Evolutionary conservation across 2,329 filamentous ascomycete genomes (phyloP), one percentile per base, ranked within the genome.

Genomic region (Aspergillus alliaceus): DNA sequence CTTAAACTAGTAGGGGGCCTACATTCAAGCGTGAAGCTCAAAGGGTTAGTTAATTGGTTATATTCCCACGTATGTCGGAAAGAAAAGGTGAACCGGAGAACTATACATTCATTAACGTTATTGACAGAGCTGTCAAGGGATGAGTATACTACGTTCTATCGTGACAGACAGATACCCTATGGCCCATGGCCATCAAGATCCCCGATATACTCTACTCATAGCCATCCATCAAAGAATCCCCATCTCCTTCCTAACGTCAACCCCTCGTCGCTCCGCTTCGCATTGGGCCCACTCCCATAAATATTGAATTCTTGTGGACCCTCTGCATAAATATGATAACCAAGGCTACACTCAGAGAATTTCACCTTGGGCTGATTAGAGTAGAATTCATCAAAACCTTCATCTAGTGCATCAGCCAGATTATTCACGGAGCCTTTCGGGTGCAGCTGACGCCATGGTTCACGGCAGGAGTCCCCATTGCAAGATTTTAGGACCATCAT

Each of bases 401-500:
- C 18, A 4, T 72, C 53, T 54, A 87, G 70, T 0, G 85, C 85
- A 52, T 85, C 82, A 0, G 68, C 66, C 2, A 88, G 70, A 24
- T 69, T 83, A 27, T 68, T 67, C 1, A 87, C 85, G 27, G 78
- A 66, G 0, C 81, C 82, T 1, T 70, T 71, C 0, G 84, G 84
- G 61, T 87, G 84, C 2, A 88, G 71, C 2, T 77, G 76, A 14
- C 73, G 72, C 86, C 86, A 88, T 0, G 86, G 86, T 24, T 79
- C 70, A 4, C 79, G 72, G 63, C 86, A 88, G 0, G 77, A 75
- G 9, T 73, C 62, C 8, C 78, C 82, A 64, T 82, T 81, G 70
- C 86, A 88, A 4, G 82, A 82, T 72, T 88, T 88, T 24, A 86
- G 75, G 1, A 86, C 82, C 58, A 88, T 73, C 47, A 87, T 75